Conservation (phyloP, 495 filamentous ascomycete species). For the Aspergillus hancockii region DNA sequence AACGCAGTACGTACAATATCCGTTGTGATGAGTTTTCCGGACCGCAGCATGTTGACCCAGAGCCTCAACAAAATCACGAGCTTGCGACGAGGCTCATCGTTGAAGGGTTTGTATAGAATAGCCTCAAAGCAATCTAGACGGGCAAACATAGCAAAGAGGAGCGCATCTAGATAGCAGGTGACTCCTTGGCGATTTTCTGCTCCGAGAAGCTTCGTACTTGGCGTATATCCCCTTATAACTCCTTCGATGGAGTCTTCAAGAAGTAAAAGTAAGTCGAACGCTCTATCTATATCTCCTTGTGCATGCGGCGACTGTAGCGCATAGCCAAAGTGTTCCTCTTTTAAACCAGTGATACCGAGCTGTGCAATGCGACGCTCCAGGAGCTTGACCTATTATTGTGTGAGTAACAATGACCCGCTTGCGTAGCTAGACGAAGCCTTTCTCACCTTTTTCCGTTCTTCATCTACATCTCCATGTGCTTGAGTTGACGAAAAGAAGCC, state of each 20-base stretch:
- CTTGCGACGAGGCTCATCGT: conserved; percentile 65
- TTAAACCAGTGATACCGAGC: conserved; percentile 37
- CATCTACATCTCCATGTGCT: conserved; percentile 21
- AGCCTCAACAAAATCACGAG: conserved; percentile 74
- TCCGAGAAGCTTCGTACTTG: conserved; percentile 71
- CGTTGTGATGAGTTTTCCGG: conserved; percentile 79
- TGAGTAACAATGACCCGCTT: background rate
- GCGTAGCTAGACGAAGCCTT: background rate
- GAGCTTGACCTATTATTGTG: conserved; percentile 32
- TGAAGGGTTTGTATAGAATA: conserved; percentile 73
- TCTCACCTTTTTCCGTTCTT: conserved; percentile 43
- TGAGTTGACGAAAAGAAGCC: conserved; percentile 37
- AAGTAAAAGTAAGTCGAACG: conserved; percentile 72
- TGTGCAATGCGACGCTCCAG: conserved; percentile 35
- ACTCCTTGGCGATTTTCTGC: conserved; percentile 84
- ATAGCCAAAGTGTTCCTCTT: conserved; percentile 62
- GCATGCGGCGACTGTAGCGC: conserved; percentile 65
- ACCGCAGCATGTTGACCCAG: conserved; percentile 90
- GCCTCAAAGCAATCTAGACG: conserved; percentile 86
- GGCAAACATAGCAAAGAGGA: conserved; percentile 98
- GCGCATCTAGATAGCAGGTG: conserved; percentile 87
- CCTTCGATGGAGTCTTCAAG: conserved; percentile 80
- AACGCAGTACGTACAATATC: conserved; percentile 66
- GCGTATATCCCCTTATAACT: conserved; percentile 70
- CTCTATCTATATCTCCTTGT: conserved; percentile 69